Evolutionary conservation across 768 basidiomycete genomes (phyloP).

Genomic region (Coprinellus micaceus): DNA sequence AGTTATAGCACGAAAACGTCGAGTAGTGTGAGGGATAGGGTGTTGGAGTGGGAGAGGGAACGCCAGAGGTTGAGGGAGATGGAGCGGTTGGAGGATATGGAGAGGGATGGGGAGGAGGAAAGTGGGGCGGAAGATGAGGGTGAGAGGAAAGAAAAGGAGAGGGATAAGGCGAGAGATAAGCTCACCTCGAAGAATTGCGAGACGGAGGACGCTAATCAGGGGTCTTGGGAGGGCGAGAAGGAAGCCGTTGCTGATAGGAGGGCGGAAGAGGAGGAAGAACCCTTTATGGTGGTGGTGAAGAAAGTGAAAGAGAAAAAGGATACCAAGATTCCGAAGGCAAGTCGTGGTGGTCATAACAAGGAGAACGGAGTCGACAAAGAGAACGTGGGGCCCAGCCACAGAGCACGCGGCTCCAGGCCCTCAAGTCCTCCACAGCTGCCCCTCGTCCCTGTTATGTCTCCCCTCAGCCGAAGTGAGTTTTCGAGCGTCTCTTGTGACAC

Average conservation of each 20-base stretch:
- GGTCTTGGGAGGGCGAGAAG: too few species aligned
- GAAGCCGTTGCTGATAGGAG: neutral
- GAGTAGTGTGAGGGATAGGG: constrained; percentile 54
- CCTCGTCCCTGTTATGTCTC: constrained; percentile 25
- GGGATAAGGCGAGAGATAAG: constrained; percentile 33
- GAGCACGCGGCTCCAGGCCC: constrained; percentile 11
- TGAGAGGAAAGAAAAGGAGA: constrained; percentile 17
- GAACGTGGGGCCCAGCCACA: constrained; percentile 6
- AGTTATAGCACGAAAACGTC: too few species aligned
- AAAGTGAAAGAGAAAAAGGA: constrained; percentile 8
- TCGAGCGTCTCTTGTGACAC: too few species aligned
- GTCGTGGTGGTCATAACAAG: neutral
- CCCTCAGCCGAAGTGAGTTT: constrained; percentile 27
- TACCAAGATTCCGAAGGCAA: neutral
- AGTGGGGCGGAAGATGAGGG: too few species aligned
- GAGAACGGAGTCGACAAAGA: constrained; percentile 1
- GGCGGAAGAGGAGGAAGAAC: constrained; percentile 4
- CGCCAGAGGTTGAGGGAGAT: constrained; percentile 67
- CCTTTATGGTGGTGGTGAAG: constrained; percentile 4
- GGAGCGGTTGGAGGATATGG: constrained; percentile 54
- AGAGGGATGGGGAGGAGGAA: constrained; percentile 30
- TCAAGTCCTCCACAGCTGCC: constrained; percentile 25
- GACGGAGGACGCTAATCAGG: too few species aligned
- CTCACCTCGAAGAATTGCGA: too few species aligned
- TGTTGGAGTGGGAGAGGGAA: constrained; percentile 76